A percentile compares a stretch with the other conserved stretches of the same genome.
Evolutionary conservation across 140 eudicot species (phyloP).

Genomic region (Senecio squalidus): DNA sequence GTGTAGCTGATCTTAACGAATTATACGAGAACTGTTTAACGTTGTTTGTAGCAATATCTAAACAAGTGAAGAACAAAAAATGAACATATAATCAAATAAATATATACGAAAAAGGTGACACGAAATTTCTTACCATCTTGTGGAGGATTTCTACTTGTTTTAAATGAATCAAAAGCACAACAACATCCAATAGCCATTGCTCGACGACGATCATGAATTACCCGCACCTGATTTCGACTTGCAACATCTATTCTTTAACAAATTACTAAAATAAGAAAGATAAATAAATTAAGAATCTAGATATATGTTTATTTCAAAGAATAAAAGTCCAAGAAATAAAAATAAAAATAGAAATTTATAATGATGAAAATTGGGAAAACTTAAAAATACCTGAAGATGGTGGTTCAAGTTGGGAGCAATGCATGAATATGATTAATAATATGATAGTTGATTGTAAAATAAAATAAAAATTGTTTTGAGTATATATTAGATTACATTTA

Average conservation of each 20-base stretch:
- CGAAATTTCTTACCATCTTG: constrained; percentile 21
- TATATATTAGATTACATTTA: no score
- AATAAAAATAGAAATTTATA: no score
- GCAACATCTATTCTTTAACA: background rate
- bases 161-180: constrained; percentile 53
- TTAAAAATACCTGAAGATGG: no score
- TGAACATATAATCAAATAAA: background rate
- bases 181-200: constrained; percentile 38
- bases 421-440: no score
- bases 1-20: constrained; percentile 73
- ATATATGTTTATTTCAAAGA: no score
- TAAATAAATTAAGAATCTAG: no score
- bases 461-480: no score
- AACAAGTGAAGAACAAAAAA: background rate
- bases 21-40: constrained; percentile 55
- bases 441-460: no score
- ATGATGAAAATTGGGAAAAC: background rate
- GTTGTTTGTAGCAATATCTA: constrained; percentile 51
- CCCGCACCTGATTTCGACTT: background rate
- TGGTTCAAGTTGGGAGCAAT: no score
- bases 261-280: no score
- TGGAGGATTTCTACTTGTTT: constrained; percentile 12
- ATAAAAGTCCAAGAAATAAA: background rate
- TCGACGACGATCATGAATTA: constrained; percentile 4
- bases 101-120: background rate